Evolutionary conservation across 495 filamentous ascomycete species (phyloP).

Genomic region (Aspergillus sparsus): DNA sequence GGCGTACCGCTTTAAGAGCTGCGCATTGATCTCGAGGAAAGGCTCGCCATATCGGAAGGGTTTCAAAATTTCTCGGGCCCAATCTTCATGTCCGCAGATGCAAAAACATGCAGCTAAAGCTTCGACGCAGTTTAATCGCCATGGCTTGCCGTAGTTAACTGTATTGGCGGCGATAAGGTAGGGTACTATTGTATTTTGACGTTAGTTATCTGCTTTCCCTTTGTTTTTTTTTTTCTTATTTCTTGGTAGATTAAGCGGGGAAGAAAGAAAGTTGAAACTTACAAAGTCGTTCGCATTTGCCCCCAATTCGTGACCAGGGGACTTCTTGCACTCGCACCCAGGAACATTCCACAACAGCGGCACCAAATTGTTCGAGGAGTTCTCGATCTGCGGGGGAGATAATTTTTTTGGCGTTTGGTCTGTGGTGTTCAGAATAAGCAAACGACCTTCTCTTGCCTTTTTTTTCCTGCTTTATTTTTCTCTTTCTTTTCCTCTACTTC

Average conservation of each 20-base stretch:
- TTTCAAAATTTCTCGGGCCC: conserved; percentile 79
- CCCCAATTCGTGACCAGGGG: conserved; percentile 86
- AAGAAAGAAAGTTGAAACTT: conserved; percentile 22
- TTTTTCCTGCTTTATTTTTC: neutral
- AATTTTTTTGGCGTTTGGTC: conserved; percentile 84
- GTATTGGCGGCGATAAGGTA: conserved; percentile 96
- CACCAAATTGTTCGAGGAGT: conserved; percentile 82
- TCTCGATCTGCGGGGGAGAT: conserved; percentile 79
- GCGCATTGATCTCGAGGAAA: conserved; percentile 85
- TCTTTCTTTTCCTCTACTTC: neutral
- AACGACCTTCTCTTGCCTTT: neutral
- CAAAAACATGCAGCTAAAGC: conserved; percentile 88
- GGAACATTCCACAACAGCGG: conserved; percentile 94
- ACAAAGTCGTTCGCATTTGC: conserved; percentile 86
- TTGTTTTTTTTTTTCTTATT: neutral
- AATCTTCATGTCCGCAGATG: conserved; percentile 89
- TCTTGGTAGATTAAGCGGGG: neutral
- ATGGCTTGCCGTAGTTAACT: conserved; percentile 95
- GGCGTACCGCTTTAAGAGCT: conserved; percentile 80
- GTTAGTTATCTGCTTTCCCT: neutral
- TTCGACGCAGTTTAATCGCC: conserved; percentile 93
- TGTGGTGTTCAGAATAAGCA: conserved; percentile 24
- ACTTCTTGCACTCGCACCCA: conserved; percentile 93
- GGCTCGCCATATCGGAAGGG: conserved; percentile 86
- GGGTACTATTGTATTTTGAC: conserved; percentile 53